A percentile compares a stretch with the other conserved stretches of the same genome.
Evolutionary conservation across 2,329 filamentous ascomycete species (phyloP).

Genomic region (Trichoderma endophyticum): DNA sequence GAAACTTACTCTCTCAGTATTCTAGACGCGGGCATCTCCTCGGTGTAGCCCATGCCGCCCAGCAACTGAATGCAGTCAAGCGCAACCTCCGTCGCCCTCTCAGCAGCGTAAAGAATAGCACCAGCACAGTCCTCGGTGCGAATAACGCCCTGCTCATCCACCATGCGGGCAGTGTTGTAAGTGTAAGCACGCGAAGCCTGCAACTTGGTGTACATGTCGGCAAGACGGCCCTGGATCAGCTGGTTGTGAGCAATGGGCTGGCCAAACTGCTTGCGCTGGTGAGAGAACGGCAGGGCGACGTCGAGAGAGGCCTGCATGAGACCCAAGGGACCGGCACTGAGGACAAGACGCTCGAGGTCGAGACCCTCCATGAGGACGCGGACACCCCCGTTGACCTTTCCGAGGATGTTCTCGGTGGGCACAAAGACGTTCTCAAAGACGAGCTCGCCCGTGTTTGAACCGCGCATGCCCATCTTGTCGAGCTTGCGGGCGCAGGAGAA

Average conservation of each 20-base stretch:
- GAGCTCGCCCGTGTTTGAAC: conserved; percentile 92
- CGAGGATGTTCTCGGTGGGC: conserved; percentile 76
- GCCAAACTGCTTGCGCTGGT: conserved; percentile 86
- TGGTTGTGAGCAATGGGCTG: conserved; percentile 87
- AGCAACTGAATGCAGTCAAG: conserved; percentile 89
- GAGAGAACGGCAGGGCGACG: conserved; percentile 80
- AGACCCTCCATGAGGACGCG: conserved; percentile 94
- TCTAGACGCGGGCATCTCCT: conserved; percentile 88
- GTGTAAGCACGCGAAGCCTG: conserved; percentile 84
- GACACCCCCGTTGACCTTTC: conserved; percentile 76
- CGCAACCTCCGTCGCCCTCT: conserved; percentile 81
- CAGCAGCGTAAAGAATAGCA: conserved; percentile 88
- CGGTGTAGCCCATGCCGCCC: conserved; percentile 93
- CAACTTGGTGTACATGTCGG: conserved; percentile 96
- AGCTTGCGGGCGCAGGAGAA: conserved; percentile 88
- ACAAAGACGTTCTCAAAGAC: conserved; percentile 91
- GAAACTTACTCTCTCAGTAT: conserved; percentile 66
- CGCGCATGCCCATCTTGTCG: conserved; percentile 97
- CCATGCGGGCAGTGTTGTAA: conserved; percentile 72
- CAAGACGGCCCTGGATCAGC: conserved; percentile 85
- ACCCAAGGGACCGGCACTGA: conserved; percentile 85
- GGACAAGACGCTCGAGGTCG: conserved; percentile 87
- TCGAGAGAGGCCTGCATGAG: conserved; percentile 93
- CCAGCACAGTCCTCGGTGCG: conserved; percentile 91
- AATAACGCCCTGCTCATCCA: conserved; percentile 73